phyloP scores from a whole-genome alignment of 495 filamentous ascomycete species.

The Staphylotrichum tortipilum region DNA sequence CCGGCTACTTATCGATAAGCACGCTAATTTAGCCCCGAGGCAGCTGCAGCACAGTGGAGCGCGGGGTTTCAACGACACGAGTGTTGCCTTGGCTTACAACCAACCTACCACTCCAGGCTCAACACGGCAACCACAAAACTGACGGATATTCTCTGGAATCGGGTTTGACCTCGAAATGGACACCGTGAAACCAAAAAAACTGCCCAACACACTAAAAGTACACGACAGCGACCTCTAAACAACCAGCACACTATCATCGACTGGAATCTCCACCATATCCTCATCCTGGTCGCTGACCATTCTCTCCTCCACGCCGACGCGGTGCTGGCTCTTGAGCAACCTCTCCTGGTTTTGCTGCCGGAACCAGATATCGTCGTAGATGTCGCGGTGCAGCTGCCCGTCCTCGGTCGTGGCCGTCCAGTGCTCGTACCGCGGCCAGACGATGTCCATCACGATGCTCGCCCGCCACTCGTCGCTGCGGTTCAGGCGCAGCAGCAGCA shows the following conservation, averaged over 20 bases:
- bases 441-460: conserved; percentile 13
- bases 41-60: too few relatives aligned
- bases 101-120: too few relatives aligned
- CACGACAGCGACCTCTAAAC: not conserved
- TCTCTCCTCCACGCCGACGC: too few relatives aligned
- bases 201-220: too few relatives aligned
- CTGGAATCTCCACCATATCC: not conserved
- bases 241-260: not conserved
- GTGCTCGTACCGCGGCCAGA: conserved; percentile 16
- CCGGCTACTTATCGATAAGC: conserved; percentile 4
- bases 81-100: too few relatives aligned
- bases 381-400: conserved; percentile 20
- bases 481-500: conserved; percentile 16
- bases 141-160: too few relatives aligned
- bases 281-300: not conserved
- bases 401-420: conserved; percentile 23
- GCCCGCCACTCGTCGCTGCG: conserved; percentile 11
- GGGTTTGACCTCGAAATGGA: too few relatives aligned
- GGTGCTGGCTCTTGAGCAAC: conserved; percentile 1
- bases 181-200: too few relatives aligned
- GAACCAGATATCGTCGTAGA: conserved; percentile 22
- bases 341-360: conserved; percentile 13
- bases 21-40: too few relatives aligned
- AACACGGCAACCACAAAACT: too few relatives aligned
- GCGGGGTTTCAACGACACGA: too few relatives aligned